phyloP scores from a whole-genome alignment of 2,329 filamentous ascomycete species.

The Talaromyces pinophilus region DNA sequence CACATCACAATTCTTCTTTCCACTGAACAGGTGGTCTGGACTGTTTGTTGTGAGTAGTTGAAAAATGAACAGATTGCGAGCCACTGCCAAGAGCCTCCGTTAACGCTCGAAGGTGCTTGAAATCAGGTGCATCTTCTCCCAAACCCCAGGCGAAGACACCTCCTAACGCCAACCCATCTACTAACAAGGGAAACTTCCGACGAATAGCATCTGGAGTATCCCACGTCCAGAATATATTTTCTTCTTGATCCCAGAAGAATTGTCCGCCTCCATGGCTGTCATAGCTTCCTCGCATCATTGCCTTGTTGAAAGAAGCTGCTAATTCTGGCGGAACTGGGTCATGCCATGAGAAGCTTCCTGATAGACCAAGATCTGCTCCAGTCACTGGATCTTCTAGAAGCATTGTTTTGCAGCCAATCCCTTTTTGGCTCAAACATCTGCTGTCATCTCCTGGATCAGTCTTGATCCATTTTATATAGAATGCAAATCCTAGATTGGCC shows the following conservation, averaged over 20 bases:
- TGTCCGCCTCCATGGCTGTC: constrained; percentile 41
- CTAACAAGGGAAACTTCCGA: constrained; percentile 51
- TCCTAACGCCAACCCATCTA: constrained; percentile 47
- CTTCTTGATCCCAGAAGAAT: constrained; percentile 55
- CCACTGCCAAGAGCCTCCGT: constrained; percentile 17
- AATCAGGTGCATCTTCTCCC: constrained; percentile 48
- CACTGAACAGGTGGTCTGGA: not conserved
- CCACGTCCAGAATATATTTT: constrained; percentile 58
- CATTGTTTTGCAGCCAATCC: constrained; percentile 58
- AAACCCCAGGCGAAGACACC: constrained; percentile 59
- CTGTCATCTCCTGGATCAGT: constrained; percentile 49
- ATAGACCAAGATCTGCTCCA: constrained; percentile 60
- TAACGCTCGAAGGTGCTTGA: constrained; percentile 40
- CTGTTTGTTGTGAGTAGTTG: not conserved
- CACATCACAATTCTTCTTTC: constrained; percentile 16
- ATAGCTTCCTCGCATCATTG: constrained; percentile 42
- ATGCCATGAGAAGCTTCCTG: constrained; percentile 53
- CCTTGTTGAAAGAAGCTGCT: constrained; percentile 46
- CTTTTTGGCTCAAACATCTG: constrained; percentile 30
- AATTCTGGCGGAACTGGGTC: constrained; percentile 36
- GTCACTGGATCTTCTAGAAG: constrained; percentile 60
- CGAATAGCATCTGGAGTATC: constrained; percentile 54
- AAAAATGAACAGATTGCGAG: not conserved
- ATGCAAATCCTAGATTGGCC: constrained; percentile 66
- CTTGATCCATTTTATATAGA: constrained; percentile 66